Evolutionary conservation across 2,329 filamentous ascomycete species (phyloP).

Genomic region (Trichophyton simii): DNA sequence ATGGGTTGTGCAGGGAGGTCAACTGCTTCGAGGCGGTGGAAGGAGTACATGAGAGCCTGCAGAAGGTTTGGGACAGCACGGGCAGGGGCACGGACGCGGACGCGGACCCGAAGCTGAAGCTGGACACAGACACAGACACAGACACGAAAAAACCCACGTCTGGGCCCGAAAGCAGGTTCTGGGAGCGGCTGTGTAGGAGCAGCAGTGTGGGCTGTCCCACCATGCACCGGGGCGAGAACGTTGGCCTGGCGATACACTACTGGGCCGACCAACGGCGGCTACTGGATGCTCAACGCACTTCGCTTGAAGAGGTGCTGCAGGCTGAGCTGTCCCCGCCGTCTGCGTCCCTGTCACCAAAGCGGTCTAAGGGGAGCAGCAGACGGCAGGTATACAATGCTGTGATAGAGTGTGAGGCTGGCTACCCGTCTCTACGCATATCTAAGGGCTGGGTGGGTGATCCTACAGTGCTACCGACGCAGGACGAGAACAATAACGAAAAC

Average conservation of each 20-base stretch:
- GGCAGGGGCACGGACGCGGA: too few relatives aligned
- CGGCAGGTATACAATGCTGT: constrained; percentile 23
- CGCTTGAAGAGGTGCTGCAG: constrained; percentile 6
- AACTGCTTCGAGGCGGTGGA: constrained; percentile 38
- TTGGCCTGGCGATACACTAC: constrained; percentile 33
- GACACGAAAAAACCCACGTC: constrained; percentile 8
- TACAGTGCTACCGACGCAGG: constrained; percentile 6
- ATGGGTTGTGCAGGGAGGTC: constrained; percentile 33
- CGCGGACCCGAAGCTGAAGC: too few relatives aligned
- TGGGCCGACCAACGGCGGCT: constrained; percentile 30
- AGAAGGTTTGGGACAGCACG: constrained; percentile 28
- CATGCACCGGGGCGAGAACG: constrained; percentile 27
- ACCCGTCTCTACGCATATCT: constrained; percentile 32
- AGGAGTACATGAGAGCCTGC: constrained; percentile 31
- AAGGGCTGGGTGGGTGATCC: constrained; percentile 26
- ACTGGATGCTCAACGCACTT: constrained; percentile 21
- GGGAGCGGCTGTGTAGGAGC: constrained; percentile 31
- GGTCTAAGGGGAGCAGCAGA: constrained; percentile 11
- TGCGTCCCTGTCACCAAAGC: constrained; percentile 7
- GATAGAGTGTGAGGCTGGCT: constrained; percentile 35
- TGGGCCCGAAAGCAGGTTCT: constrained; percentile 19
- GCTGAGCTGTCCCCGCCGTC: constrained; percentile 12
- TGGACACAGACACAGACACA: too few relatives aligned
- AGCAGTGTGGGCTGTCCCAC: constrained; percentile 28
- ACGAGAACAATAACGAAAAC: constrained; percentile 13